Evolutionary conservation across 2,329 filamentous ascomycete species (phyloP).

Genomic region (Cordyceps farinosa): DNA sequence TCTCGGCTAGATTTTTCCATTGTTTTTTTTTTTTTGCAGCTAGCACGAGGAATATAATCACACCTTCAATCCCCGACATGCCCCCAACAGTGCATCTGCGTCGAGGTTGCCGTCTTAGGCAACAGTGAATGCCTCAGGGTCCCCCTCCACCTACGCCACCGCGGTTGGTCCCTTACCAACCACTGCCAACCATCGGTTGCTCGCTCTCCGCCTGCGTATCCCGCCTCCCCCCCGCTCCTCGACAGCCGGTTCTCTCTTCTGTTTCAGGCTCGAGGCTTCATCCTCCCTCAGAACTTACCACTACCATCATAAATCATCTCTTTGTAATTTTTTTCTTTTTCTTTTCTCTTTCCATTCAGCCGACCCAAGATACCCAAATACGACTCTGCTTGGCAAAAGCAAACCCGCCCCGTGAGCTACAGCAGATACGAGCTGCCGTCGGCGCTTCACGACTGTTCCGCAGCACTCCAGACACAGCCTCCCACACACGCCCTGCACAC

Average conservation of each 20-base stretch:
- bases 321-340: not conserved
- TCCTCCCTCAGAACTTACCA: not conserved
- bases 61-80: not conserved
- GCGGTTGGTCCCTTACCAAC: conserved; percentile 5
- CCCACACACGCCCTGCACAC: not conserved
- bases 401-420: conserved; percentile 1
- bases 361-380: conserved; percentile 4
- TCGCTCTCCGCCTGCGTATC: not conserved
- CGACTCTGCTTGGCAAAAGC: conserved; percentile 7
- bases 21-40: no score
- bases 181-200: conserved; percentile 10
- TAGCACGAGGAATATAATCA: no score
- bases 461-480: conserved; percentile 6
- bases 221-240: conserved; percentile 7
- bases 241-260: not conserved
- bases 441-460: conserved; percentile 2
- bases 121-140: not conserved
- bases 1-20: not conserved
- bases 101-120: not conserved
- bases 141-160: not conserved
- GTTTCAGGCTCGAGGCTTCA: conserved; percentile 7
- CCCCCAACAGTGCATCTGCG: not conserved
- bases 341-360: not conserved
- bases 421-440: conserved; percentile 11
- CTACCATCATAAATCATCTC: conserved; percentile 15